These are phyloP conservation scores for Cladosporium sp. DNA, from an alignment of 2,329 filamentous ascomycete genomes.

Conservation along the genomic window DNA sequence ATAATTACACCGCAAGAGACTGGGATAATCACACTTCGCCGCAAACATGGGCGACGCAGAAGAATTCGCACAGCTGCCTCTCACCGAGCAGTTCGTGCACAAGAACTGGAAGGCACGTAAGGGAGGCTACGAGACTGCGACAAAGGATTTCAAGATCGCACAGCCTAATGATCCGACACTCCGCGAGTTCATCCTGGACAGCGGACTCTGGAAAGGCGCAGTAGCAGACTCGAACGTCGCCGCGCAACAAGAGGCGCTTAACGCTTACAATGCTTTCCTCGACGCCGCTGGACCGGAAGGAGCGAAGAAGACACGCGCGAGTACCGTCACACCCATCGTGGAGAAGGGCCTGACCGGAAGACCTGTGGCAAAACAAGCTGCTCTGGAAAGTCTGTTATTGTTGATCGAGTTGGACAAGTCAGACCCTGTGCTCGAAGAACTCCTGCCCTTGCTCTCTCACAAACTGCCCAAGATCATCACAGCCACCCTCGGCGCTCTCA, in stretches of 20 bases:
- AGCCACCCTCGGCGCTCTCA: conserved; percentile 73
- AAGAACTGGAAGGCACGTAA: conserved; percentile 99
- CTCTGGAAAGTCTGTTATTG: conserved; percentile 82
- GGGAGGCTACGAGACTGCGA: conserved; percentile 87
- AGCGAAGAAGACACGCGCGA: conserved; percentile 65
- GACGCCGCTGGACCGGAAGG: conserved; percentile 84
- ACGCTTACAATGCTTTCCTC: conserved; percentile 84
- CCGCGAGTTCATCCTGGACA: conserved; percentile 81
- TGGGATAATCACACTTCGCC: neutral
- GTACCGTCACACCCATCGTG: conserved; percentile 75
- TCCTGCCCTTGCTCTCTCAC: conserved; percentile 78
- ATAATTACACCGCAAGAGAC: neutral
- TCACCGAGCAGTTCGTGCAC: conserved; percentile 79
- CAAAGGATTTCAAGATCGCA: conserved; percentile 81
- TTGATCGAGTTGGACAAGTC: conserved; percentile 88
- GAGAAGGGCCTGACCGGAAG: conserved; percentile 93
- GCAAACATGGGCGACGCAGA: conserved; percentile 78
- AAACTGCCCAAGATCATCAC: conserved; percentile 90
- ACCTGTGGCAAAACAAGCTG: conserved; percentile 83
- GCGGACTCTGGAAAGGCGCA: conserved; percentile 85
- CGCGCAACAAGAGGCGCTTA: conserved; percentile 89
- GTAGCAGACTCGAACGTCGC: conserved; percentile 95
- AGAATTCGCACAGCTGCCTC: conserved; percentile 76
- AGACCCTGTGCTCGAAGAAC: conserved; percentile 83
- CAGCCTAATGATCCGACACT: conserved; percentile 85